These are phyloP conservation scores for Fusarium decemcellulare DNA, from an alignment of 2,329 filamentous ascomycete genomes.

Conservation along the genomic window DNA sequence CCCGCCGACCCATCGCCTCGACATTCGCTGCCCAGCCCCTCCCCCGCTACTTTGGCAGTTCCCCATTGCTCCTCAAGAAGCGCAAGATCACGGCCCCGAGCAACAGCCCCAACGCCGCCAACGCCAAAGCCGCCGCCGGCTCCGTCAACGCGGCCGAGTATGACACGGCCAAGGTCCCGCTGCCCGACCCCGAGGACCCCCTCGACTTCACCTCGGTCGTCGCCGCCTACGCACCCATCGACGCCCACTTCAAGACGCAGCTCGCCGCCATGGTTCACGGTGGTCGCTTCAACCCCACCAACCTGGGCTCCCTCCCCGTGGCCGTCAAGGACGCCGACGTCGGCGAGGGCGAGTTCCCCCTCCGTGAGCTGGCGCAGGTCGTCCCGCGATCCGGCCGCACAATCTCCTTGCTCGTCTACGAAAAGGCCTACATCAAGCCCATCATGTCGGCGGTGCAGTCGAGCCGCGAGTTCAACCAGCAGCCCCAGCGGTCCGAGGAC, in stretches of 20 bases:
- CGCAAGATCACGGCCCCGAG: constrained; percentile 52
- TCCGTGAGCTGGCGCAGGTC: constrained; percentile 69
- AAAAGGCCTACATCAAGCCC: constrained; percentile 63
- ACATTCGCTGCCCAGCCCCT: constrained; percentile 7
- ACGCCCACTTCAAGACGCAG: constrained; percentile 60
- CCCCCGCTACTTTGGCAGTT: constrained; percentile 50
- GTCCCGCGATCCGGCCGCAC: constrained; percentile 61
- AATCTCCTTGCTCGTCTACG: constrained; percentile 59
- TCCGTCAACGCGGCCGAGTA: constrained; percentile 37
- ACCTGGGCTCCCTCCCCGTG: constrained; percentile 62
- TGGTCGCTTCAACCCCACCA: constrained; percentile 67
- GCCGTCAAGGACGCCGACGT: constrained; percentile 49
- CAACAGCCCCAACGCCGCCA: constrained; percentile 47
- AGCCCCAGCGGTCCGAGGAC: constrained; percentile 70
- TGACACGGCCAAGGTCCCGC: constrained; percentile 38
- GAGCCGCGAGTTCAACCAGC: constrained; percentile 70
- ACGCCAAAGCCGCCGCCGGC: constrained; percentile 33
- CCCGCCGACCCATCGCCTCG: constrained; percentile 24
- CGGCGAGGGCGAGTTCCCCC: constrained; percentile 57
- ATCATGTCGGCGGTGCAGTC: constrained; percentile 69
- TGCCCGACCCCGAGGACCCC: constrained; percentile 58
- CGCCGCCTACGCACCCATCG: constrained; percentile 58
- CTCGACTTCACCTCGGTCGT: constrained; percentile 64
- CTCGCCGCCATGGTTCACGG: constrained; percentile 58
- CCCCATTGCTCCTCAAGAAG: constrained; percentile 54